Evolutionary conservation across 495 filamentous ascomycete species (phyloP).

Genomic region (Parmelia sp.): DNA sequence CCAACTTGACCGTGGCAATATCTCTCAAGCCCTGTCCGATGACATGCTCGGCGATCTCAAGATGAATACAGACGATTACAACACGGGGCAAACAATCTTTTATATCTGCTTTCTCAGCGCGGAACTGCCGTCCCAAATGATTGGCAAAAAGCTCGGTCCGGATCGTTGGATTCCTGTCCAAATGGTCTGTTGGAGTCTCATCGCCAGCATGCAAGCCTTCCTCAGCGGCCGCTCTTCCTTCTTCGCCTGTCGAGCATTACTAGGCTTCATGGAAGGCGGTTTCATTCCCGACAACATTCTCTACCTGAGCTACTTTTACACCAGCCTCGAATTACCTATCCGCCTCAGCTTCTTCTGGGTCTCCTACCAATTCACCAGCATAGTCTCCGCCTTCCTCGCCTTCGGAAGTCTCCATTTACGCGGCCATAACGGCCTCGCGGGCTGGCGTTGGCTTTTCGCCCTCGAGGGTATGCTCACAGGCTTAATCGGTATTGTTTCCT

Average conservation of each 20-base stretch:
- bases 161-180: constrained; percentile 82
- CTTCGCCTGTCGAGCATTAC: constrained; percentile 54
- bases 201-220: constrained; percentile 62
- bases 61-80: constrained; percentile 69
- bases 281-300: constrained; percentile 47
- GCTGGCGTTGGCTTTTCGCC: constrained; percentile 69
- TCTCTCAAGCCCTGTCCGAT: constrained; percentile 64
- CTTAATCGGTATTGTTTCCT: constrained; percentile 57
- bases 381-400: constrained; percentile 63
- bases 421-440: constrained; percentile 49
- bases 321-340: constrained; percentile 58
- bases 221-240: constrained; percentile 56
- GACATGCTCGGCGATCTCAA: constrained; percentile 56
- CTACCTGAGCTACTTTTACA: constrained; percentile 75
- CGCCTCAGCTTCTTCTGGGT: constrained; percentile 67
- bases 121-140: constrained; percentile 66
- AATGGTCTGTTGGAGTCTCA: constrained; percentile 71
- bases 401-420: constrained; percentile 66
- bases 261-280: constrained; percentile 66
- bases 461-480: constrained; percentile 51
- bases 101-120: constrained; percentile 57
- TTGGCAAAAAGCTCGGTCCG: constrained; percentile 69
- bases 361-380: constrained; percentile 57
- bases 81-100: constrained; percentile 71
- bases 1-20: constrained; percentile 73